Evolutionary conservation across 805 yeast genomes (phyloP).

Genomic region (Myxozyma kluyveri): DNA sequence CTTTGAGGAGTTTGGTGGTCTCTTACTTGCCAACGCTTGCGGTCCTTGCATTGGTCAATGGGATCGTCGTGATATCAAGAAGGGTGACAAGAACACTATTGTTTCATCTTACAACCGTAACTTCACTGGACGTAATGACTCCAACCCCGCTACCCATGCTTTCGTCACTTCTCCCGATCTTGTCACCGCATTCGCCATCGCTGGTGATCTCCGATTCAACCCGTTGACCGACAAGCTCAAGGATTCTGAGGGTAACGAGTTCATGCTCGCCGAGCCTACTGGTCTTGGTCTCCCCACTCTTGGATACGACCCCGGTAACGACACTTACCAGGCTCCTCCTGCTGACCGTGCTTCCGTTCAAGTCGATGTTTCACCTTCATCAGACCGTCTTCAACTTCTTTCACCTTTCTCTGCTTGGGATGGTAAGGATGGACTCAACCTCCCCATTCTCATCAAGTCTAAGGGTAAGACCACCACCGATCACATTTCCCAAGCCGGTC

Average conservation of each 20-base stretch:
- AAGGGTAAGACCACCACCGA: slow-evolving; percentile 99
- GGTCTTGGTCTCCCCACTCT: slow-evolving; percentile 66
- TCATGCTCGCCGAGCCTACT: slow-evolving; percentile 75
- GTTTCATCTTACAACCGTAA: slow-evolving; percentile 97
- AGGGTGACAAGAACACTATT: slow-evolving; percentile 71
- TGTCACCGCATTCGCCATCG: slow-evolving; percentile 94
- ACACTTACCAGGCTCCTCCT: slow-evolving; percentile 64
- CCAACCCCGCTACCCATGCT: slow-evolving; percentile 96
- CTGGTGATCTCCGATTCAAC: slow-evolving; percentile 89
- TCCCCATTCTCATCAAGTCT: slow-evolving; percentile 79
- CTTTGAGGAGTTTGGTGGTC: slow-evolving; percentile 84
- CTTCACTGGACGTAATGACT: slow-evolving; percentile 96
- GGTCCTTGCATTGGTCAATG: slow-evolving; percentile 99
- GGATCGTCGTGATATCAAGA: slow-evolving; percentile 72
- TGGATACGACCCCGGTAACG: slow-evolving; percentile 54
- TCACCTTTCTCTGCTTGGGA: slow-evolving; percentile 88
- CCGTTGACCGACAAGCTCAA: slow-evolving; percentile 84
- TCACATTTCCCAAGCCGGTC: slow-evolving; percentile 98
- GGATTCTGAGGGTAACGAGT: slow-evolving; percentile 63
- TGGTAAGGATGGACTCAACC: slow-evolving; percentile 69
- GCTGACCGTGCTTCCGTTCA: slow-evolving; percentile 57
- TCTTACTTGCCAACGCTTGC: slow-evolving; percentile 94
- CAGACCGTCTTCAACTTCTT: slow-evolving; percentile 85
- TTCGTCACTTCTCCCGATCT: slow-evolving; percentile 98
- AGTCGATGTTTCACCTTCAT: slow-evolving; percentile 76